These are phyloP conservation scores for Xylaria sp. DNA, from an alignment of 2,329 filamentous ascomycete genomes.

Conservation along the genomic window DNA sequence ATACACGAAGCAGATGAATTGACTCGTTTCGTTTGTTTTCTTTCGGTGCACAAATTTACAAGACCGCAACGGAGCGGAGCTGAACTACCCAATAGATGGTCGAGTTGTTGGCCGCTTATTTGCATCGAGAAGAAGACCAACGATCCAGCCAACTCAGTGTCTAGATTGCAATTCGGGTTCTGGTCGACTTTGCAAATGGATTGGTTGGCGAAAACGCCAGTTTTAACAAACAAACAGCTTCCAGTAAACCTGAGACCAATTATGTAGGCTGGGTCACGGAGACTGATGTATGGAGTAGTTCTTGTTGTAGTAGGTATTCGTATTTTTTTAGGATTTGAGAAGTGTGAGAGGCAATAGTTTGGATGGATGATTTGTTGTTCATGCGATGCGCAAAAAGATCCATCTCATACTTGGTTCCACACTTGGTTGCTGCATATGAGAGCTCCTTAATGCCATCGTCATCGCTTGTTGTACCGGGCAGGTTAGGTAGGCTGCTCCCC, in stretches of 20 bases:
- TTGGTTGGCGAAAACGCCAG: slow-evolving; percentile 12
- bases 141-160: slow-evolving; percentile 21
- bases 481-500: slow-evolving; percentile 32
- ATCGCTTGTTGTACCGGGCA: slow-evolving; percentile 11
- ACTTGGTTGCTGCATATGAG: slow-evolving; percentile 24
- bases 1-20: slow-evolving; percentile 1
- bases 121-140: neutral
- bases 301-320: slow-evolving; percentile 7
- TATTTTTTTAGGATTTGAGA: slow-evolving; percentile 12
- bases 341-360: neutral
- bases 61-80: neutral
- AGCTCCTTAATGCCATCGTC: slow-evolving; percentile 25
- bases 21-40: neutral
- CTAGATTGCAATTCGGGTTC: slow-evolving; percentile 8
- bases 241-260: neutral
- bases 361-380: slow-evolving; percentile 22
- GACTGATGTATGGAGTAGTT: slow-evolving; percentile 25
- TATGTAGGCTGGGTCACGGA: slow-evolving; percentile 6
- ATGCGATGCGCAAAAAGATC: slow-evolving; percentile 5
- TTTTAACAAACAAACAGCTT: slow-evolving; percentile 1
- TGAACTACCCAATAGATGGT: slow-evolving; percentile 13
- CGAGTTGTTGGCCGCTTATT: slow-evolving; percentile 5
- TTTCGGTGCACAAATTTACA: neutral
- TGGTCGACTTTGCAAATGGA: neutral
- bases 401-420: slow-evolving; percentile 11